Evolutionary conservation across 1,139 yeast genomes (phyloP).

Genomic region (Zhuliangozyma blackwelliae): DNA sequence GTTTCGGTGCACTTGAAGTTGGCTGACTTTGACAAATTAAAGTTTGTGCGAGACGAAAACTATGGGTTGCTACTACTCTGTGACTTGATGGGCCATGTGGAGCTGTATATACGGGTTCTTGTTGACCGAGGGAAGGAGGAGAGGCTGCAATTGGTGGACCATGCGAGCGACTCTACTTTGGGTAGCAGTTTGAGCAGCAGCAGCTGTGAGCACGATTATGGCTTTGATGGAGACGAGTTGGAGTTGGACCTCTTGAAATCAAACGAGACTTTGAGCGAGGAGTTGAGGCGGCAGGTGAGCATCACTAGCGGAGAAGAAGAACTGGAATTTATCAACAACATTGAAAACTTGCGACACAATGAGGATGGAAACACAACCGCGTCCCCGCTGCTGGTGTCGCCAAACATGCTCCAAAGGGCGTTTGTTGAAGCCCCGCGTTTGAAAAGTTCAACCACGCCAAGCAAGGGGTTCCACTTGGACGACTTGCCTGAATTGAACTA

Average conservation of each 20-base stretch:
- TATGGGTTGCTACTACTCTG: constrained; percentile 27
- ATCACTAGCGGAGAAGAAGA: constrained; percentile 5
- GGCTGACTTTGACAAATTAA: constrained; percentile 13
- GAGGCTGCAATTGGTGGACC: not conserved
- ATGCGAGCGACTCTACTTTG: constrained; percentile 11
- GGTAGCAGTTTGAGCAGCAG: constrained; percentile 6
- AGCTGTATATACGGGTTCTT: constrained; percentile 19
- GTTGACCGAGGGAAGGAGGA: not conserved
- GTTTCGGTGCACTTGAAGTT: constrained; percentile 26
- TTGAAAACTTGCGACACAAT: constrained; percentile 33
- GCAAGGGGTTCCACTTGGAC: constrained; percentile 5
- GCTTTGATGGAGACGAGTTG: constrained; percentile 4
- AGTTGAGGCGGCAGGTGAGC: constrained; percentile 6
- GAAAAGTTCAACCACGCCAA: too few species aligned
- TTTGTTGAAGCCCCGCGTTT: too few species aligned
- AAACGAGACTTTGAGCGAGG: constrained; percentile 10
- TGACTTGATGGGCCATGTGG: constrained; percentile 27
- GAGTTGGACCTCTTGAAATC: constrained; percentile 8
- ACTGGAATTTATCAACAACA: constrained; percentile 13
- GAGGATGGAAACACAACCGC: constrained; percentile 13
- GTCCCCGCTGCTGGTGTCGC: too few species aligned
- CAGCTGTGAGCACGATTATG: constrained; percentile 1
- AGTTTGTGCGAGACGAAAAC: constrained; percentile 22
- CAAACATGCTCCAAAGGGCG: too few species aligned
- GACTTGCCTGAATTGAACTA: constrained; percentile 9